Base-by-base conservation (phyloP, 768 basidiomycete species). In the Tricholoma flavovirens region DNA sequence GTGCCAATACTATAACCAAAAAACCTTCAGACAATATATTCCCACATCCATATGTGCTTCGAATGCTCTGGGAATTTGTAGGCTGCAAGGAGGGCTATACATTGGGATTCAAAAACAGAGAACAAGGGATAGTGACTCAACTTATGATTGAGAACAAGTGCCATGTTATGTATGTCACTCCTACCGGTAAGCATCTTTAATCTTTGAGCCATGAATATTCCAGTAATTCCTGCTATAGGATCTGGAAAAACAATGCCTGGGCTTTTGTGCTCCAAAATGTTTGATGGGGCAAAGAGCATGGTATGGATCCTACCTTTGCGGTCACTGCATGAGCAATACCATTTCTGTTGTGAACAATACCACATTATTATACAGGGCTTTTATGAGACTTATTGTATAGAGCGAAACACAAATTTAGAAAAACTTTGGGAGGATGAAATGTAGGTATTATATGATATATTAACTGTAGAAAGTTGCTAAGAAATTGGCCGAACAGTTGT, bases 281-380 rank as follows among this genome's bases (percentile, higher is more conserved):
- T 56, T 33, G 64, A 65, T 51, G n/a, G 26, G 9, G 60, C 56
- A 6, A 45, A 43, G 22, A 56, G 56, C 19, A 65, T 60, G 1
- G 36, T 65, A 7, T 53, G 54, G 50, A 33, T 63, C 3, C 53
- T 65, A 1, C 64, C 60, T 4, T 54, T 63, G 4, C 7, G 21
- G 1, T 53, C 62, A 4, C 58, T 65, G 60, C 62, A 63, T 30
- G 53, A 58, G 17, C 60, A 63, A 36, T 60, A 63, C 29, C 40
- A 29, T 17, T 19, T 2, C 11, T 24, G 54, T 11, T 48, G 48
- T 45, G 2, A 46, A 24, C 5, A 22, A 9, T 32, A 59, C 30
- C 32, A 24, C 8, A 45, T 61, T 3, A n/a, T n/a, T n/a, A n/a
- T n/a, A n/a, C n/a, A n/a, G n/a, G n/a, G n/a, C n/a, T n/a, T n/a